Percentiles rank a stretch among this genome's conserved stretches.
Conservation (phyloP, 139 green algal species). For the Chlamydomonas applanata region DNA sequence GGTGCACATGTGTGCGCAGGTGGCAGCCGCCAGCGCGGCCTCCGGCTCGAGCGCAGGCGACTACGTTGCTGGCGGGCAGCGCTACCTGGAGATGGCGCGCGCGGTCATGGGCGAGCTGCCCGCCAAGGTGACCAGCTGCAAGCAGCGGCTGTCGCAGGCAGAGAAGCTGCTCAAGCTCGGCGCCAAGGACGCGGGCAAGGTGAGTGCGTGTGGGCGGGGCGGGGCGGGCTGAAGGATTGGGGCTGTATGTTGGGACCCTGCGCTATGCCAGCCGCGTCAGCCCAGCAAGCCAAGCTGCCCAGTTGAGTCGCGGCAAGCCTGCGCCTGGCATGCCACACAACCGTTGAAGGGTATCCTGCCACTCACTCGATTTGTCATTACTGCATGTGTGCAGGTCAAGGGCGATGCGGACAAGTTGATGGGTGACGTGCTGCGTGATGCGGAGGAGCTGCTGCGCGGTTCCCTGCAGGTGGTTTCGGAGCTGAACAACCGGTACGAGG, state of each 20-base stretch:
- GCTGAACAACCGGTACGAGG: slow-evolving; percentile 28
- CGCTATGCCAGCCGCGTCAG: too few relatives aligned
- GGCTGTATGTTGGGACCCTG: too few relatives aligned
- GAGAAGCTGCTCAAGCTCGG: slow-evolving; percentile 15
- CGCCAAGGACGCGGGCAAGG: neutral
- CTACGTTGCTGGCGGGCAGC: slow-evolving; percentile 1
- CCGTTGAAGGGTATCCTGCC: too few relatives aligned
- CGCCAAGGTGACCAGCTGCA: slow-evolving; percentile 18
- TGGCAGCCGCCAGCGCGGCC: neutral
- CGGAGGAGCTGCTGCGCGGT: slow-evolving; percentile 9
- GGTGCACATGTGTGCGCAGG: neutral
- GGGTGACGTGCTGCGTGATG: neutral
- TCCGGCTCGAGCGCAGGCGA: neutral
- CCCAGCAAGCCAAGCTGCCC: too few relatives aligned
- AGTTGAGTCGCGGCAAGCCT: too few relatives aligned
- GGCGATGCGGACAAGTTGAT: slow-evolving; percentile 12
- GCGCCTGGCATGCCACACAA: too few relatives aligned
- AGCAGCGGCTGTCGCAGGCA: slow-evolving; percentile 19
- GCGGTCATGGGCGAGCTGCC: slow-evolving; percentile 13
- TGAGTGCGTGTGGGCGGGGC: neutral
- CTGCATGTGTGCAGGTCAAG: slow-evolving; percentile 1
- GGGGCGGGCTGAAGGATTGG: too few relatives aligned
- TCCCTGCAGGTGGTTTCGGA: slow-evolving; percentile 9
- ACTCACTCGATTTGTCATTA: too few relatives aligned
- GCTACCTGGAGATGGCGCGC: slow-evolving; percentile 11